Conservation (phyloP, 176 grass and related monocot genomes). For the Coix lacrymajobi region DNA sequence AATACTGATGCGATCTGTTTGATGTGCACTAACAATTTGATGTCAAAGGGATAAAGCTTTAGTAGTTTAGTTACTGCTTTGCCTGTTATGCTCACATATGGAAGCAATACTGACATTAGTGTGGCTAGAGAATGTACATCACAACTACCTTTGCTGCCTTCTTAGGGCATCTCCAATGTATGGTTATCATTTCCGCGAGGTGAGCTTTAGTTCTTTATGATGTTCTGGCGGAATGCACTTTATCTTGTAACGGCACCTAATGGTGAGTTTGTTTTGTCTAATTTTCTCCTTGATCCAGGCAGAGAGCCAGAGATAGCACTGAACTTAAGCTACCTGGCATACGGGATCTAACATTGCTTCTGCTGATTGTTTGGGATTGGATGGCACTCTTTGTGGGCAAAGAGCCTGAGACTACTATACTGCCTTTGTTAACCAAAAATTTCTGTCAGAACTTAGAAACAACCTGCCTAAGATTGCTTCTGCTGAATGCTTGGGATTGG, state of each 20-base stretch:
- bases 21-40: not conserved
- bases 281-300: not conserved
- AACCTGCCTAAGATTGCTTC: not conserved
- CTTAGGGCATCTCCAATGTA: not conserved
- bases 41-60: not conserved
- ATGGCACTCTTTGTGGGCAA: not conserved
- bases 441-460: not conserved
- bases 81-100: not conserved
- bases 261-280: not conserved
- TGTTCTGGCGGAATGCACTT: not conserved
- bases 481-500: too few relatives aligned
- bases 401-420: not conserved
- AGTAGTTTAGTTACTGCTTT: not conserved
- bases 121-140: slow-evolving; percentile 8
- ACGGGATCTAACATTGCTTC: slow-evolving; percentile 11
- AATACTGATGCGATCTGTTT: too few relatives aligned
- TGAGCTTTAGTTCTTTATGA: not conserved
- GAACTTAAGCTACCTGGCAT: not conserved
- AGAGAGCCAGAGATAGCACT: not conserved
- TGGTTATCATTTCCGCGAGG: not conserved
- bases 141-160: not conserved
- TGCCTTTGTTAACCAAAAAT: not conserved
- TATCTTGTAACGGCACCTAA: slow-evolving; percentile 4
- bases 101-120: not conserved
- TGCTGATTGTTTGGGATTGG: not conserved